Conservation (phyloP, 805 yeast species). For the Kockiozyma suomiensis region DNA sequence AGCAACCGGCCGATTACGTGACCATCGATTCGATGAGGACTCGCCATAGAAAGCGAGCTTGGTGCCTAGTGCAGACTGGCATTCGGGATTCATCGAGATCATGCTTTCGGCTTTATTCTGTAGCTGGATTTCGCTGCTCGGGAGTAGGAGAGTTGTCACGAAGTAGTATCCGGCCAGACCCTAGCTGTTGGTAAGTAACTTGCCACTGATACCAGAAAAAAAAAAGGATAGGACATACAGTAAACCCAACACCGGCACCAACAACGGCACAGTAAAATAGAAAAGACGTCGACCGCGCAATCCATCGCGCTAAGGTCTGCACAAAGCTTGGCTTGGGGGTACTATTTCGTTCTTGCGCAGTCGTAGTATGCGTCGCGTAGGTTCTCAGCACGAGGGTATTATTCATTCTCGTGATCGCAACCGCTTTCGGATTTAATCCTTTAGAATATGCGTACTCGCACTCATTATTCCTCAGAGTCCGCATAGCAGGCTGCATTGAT, state of each 20-base stretch:
- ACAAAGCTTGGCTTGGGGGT: slow-evolving; percentile 4
- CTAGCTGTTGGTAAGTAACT: slow-evolving; percentile 1
- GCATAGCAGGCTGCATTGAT: too few relatives aligned
- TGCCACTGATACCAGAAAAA: neutral
- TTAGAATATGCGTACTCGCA: too few relatives aligned
- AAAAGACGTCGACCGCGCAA: slow-evolving; percentile 17
- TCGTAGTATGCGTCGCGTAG: slow-evolving; percentile 9
- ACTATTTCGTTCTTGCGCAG: neutral
- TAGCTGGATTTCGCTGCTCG: slow-evolving; percentile 83
- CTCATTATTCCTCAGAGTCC: too few relatives aligned
- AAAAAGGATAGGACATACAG: slow-evolving; percentile 4
- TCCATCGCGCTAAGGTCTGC: slow-evolving; percentile 10
- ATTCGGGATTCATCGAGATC: slow-evolving; percentile 62
- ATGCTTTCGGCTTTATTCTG: slow-evolving; percentile 77
- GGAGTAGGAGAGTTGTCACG: slow-evolving; percentile 70
- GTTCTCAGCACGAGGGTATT: neutral
- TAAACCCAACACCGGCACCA: slow-evolving; percentile 20
- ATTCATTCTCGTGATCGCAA: neutral
- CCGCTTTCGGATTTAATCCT: too few relatives aligned
- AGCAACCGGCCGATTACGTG: slow-evolving; percentile 74
- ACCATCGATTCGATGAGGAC: slow-evolving; percentile 67
- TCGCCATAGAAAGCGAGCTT: slow-evolving; percentile 80
- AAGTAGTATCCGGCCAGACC: slow-evolving; percentile 35
- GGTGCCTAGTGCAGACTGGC: slow-evolving; percentile 59
- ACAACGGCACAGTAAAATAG: slow-evolving; percentile 18